A percentile compares a stretch with the other conserved stretches of the same genome.
Conservation (phyloP, 2,329 filamentous ascomycete species). For the Cytospora piceae region DNA sequence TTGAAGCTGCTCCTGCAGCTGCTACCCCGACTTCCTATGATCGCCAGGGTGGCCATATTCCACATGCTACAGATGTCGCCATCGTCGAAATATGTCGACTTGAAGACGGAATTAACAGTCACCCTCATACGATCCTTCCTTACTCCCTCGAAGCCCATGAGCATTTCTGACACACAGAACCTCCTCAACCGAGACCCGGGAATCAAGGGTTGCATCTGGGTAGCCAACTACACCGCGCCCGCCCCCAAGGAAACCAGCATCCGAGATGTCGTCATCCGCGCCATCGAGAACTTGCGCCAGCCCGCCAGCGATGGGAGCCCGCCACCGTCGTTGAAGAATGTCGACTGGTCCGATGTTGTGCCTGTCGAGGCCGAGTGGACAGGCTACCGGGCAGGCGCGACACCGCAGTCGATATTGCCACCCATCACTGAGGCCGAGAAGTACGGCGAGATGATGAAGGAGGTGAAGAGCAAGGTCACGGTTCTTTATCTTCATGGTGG, state of each 20-base stretch:
- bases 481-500: conserved; percentile 78
- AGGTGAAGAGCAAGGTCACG: conserved; percentile 65
- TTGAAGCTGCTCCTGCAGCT: conserved; percentile 39
- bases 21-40: conserved; percentile 62
- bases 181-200: conserved; percentile 65
- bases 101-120: conserved; percentile 74
- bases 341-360: conserved; percentile 53
- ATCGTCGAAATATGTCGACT: conserved; percentile 75
- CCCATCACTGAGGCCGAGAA: conserved; percentile 64
- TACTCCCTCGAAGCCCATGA: conserved; percentile 46
- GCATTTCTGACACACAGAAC: conserved; percentile 66
- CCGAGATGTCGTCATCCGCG: conserved; percentile 59
- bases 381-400: conserved; percentile 64
- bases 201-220: conserved; percentile 81
- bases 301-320: conserved; percentile 17
- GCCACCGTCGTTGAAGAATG: conserved; percentile 30
- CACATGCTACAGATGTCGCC: conserved; percentile 71
- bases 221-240: conserved; percentile 70
- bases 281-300: conserved; percentile 58
- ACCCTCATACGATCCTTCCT: conserved; percentile 72
- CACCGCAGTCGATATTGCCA: conserved; percentile 54
- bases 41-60: conserved; percentile 63
- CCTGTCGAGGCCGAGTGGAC: conserved; percentile 77
- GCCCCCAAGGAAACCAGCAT: conserved; percentile 60
- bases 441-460: conserved; percentile 69